These are phyloP conservation scores for Leishmania tropica DNA, from an alignment of 208 protist genomes.

Conservation along the genomic window DNA sequence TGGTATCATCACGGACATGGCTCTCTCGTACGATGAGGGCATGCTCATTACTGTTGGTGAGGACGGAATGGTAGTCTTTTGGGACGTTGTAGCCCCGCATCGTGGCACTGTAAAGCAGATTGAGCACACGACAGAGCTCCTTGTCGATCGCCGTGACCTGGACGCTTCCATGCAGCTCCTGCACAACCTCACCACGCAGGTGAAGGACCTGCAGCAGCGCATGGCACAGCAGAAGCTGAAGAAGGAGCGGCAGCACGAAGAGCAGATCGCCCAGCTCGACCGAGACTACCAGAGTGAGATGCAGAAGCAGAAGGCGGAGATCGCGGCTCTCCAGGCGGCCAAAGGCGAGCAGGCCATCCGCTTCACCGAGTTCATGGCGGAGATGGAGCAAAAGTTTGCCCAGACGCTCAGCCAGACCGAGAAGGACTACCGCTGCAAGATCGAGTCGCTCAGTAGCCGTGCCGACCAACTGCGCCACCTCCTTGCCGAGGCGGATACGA, in stretches of 20 bases:
- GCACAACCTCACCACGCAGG: constrained; percentile 70
- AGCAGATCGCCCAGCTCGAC: constrained; percentile 92
- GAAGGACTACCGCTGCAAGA: constrained; percentile 93
- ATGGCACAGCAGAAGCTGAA: constrained; percentile 95
- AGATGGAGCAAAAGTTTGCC: constrained; percentile 79
- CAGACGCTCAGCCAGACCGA: constrained; percentile 66
- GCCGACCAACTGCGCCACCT: constrained; percentile 72
- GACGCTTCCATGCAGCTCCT: constrained; percentile 85
- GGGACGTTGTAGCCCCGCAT: constrained; percentile 92
- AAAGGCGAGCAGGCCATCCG: constrained; percentile 95
- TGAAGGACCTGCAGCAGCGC: constrained; percentile 93
- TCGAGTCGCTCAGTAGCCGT: constrained; percentile 85
- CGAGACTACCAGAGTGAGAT: constrained; percentile 81
- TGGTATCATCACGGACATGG: constrained; percentile 82
- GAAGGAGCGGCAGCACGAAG: constrained; percentile 93
- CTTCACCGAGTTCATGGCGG: constrained; percentile 94
- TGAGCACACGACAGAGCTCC: constrained; percentile 93
- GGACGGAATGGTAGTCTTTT: constrained; percentile 93
- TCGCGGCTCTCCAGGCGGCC: constrained; percentile 73
- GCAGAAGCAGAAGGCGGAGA: constrained; percentile 64
- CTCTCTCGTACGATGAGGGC: constrained; percentile 91
- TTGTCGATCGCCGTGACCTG: constrained; percentile 94
- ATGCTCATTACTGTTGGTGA: constrained; percentile 95
- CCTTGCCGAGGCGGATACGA: constrained; percentile 73
- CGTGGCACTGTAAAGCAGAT: constrained; percentile 73